A percentile compares a stretch with the other conserved stretches of the same genome.
phyloP scores from a whole-genome alignment of 2,329 filamentous ascomycete genomes.

The Alternaria novae-zelandiae region DNA sequence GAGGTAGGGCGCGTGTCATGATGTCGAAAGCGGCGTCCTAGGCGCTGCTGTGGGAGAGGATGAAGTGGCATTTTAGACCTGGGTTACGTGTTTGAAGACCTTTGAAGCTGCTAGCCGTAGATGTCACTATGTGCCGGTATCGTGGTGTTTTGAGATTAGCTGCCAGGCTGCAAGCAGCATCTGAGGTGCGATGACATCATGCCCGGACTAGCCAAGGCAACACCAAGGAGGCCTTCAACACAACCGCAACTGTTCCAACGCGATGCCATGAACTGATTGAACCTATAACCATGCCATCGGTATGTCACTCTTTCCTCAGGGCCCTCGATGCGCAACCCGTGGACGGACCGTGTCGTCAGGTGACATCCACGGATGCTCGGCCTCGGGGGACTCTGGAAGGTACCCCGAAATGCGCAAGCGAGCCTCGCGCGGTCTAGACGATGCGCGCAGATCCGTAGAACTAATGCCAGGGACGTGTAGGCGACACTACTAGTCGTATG shows the following conservation, averaged over 20 bases:
- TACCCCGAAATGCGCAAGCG: not conserved
- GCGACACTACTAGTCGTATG: not conserved
- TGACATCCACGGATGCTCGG: not conserved
- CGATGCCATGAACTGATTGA: not conserved
- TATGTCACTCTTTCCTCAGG: not conserved
- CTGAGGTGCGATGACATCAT: not conserved
- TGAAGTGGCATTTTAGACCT: not conserved
- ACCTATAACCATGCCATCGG: not conserved
- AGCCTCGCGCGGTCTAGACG: not conserved
- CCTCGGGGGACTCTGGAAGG: not conserved
- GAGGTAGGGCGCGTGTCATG: not conserved
- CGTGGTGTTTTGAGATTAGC: not conserved
- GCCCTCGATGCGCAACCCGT: not conserved
- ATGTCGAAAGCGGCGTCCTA: not conserved
- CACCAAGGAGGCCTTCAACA: not conserved
- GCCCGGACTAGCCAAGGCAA: not conserved
- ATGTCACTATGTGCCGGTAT: not conserved
- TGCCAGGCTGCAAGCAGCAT: not conserved
- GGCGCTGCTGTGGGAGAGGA: too few relatives aligned
- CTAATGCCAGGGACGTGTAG: not conserved
- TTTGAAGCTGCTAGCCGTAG: not conserved
- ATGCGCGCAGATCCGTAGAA: not conserved
- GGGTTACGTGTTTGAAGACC: not conserved
- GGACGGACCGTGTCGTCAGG: not conserved
- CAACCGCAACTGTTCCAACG: not conserved